Evolutionary conservation across 2,329 filamentous ascomycete genomes (phyloP).

Genomic region (Fusarium devonianum): DNA sequence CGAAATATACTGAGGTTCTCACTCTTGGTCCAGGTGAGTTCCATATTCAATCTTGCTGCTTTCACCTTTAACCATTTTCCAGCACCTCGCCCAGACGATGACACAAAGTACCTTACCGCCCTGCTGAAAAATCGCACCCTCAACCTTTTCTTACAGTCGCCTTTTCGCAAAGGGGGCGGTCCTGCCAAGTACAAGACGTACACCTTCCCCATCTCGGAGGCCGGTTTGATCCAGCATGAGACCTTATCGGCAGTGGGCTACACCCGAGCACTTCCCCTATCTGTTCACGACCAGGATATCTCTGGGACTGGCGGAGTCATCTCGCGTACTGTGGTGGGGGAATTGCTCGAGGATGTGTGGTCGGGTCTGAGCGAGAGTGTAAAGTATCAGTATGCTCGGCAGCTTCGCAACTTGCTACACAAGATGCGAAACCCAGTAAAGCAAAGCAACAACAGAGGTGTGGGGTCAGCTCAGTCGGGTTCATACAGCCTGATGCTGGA

Average conservation of each 20-base stretch:
- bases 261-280: slow-evolving; percentile 25
- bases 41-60: neutral
- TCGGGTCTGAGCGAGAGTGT: slow-evolving; percentile 21
- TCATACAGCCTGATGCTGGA: slow-evolving; percentile 40
- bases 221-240: slow-evolving; percentile 31
- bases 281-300: slow-evolving; percentile 9
- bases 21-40: slow-evolving; percentile 32
- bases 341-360: slow-evolving; percentile 44
- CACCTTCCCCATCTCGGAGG: slow-evolving; percentile 30
- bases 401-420: slow-evolving; percentile 41
- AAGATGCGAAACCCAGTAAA: slow-evolving; percentile 30
- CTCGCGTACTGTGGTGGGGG: slow-evolving; percentile 27
- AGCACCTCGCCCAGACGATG: slow-evolving; percentile 24
- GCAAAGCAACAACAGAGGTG: neutral
- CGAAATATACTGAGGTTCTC: slow-evolving; percentile 16
- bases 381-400: slow-evolving; percentile 38
- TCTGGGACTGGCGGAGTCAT: slow-evolving; percentile 10
- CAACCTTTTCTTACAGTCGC: slow-evolving; percentile 14
- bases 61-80: slow-evolving; percentile 1
- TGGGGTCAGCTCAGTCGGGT: slow-evolving; percentile 36
- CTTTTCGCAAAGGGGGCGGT: neutral
- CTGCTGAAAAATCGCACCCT: slow-evolving; percentile 28
- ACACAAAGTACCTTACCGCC: slow-evolving; percentile 27
- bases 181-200: slow-evolving; percentile 8
- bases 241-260: slow-evolving; percentile 12